A percentile compares a stretch with the other conserved stretches of the same genome.
Conservation (phyloP, 2,329 filamentous ascomycete genomes). For the Alternaria longipes region DNA sequence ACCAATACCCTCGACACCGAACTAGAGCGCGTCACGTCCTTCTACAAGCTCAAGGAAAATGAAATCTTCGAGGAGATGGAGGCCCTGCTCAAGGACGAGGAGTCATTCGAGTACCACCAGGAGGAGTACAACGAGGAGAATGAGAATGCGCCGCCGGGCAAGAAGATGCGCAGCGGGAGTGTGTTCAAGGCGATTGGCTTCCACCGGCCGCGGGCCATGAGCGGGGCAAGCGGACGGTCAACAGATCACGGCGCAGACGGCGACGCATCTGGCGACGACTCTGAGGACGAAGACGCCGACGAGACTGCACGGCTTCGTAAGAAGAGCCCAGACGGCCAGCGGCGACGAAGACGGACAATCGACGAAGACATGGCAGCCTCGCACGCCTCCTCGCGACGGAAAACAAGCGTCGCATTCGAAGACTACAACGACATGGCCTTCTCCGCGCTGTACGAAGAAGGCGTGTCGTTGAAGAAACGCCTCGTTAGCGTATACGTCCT, state of each 20-base stretch:
- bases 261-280: conserved; percentile 66
- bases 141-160: conserved; percentile 49
- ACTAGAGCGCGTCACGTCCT: conserved; percentile 91
- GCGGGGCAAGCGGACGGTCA: conserved; percentile 54
- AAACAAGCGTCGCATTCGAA: conserved; percentile 73
- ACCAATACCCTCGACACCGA: conserved; percentile 83
- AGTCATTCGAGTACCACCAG: conserved; percentile 69
- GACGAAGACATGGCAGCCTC: conserved; percentile 68
- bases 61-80: conserved; percentile 86
- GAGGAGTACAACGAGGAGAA: conserved; percentile 49
- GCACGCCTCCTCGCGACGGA: conserved; percentile 68
- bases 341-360: conserved; percentile 29
- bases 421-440: conserved; percentile 81
- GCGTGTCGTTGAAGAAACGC: conserved; percentile 91
- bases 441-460: conserved; percentile 72
- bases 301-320: conserved; percentile 55
- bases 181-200: conserved; percentile 63
- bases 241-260: conserved; percentile 34
- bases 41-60: conserved; percentile 87
- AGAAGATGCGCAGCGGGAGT: conserved; percentile 58
- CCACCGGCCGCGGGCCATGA: conserved; percentile 56
- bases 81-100: conserved; percentile 77
- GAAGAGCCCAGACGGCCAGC: conserved; percentile 50
- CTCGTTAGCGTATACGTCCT: conserved; percentile 88
- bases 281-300: conserved; percentile 65